phyloP scores from a whole-genome alignment of 2,329 filamentous ascomycete species.

The Venturia nashicola region DNA sequence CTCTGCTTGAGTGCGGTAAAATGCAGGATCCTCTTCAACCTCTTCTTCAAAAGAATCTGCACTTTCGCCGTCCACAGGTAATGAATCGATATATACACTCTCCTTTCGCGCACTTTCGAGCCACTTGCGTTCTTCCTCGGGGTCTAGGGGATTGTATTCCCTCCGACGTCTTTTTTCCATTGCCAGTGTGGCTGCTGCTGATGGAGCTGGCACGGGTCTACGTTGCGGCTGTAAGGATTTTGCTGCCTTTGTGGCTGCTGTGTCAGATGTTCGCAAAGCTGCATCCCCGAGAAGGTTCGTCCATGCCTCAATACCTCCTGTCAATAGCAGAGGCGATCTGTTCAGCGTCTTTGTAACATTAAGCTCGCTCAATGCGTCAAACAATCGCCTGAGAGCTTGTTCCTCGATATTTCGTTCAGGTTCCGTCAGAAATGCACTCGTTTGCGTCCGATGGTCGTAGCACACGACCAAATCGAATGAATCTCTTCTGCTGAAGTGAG shows the following conservation, averaged over 20 bases:
- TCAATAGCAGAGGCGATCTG: conserved; percentile 61
- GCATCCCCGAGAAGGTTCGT: conserved; percentile 63
- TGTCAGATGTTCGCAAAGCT: conserved; percentile 47
- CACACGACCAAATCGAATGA: conserved; percentile 81
- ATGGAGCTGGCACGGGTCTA: conserved; percentile 37
- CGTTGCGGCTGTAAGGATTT: conserved; percentile 37
- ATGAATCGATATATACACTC: conserved; percentile 33
- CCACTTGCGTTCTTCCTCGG: conserved; percentile 73
- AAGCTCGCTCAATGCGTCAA: conserved; percentile 71
- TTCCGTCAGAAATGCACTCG: conserved; percentile 40
- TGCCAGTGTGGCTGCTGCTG: conserved; percentile 38
- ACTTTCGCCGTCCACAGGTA: conserved; percentile 18
- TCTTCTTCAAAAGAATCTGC: conserved; percentile 29
- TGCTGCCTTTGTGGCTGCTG: conserved; percentile 16
- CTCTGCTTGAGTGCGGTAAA: conserved; percentile 65
- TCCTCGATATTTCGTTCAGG: conserved; percentile 23
- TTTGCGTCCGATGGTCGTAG: conserved; percentile 64
- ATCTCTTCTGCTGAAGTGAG: conserved; percentile 58
- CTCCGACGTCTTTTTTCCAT: conserved; percentile 44
- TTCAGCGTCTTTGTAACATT: conserved; percentile 67
- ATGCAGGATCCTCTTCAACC: conserved; percentile 35
- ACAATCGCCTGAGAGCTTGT: conserved; percentile 55
- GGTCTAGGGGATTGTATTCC: conserved; percentile 59
- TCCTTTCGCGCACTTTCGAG: conserved; percentile 63
- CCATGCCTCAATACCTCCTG: conserved; percentile 81